Percentiles rank a stretch among this genome's conserved stretches.
Evolutionary conservation across 2,329 filamentous ascomycete species (phyloP).

Genomic region (Beauveria australis): DNA sequence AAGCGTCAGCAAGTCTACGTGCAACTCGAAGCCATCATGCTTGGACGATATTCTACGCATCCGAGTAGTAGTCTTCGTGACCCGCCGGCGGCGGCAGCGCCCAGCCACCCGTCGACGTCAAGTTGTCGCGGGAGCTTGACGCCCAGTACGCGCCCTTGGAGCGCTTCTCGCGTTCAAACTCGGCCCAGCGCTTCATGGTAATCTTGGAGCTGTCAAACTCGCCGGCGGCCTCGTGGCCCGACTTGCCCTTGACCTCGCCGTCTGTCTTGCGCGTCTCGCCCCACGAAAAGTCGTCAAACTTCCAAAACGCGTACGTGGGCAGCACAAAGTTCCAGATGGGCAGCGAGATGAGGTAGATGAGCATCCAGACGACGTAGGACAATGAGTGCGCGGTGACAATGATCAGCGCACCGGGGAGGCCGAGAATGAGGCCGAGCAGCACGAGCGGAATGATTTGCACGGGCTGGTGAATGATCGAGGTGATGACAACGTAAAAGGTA

Average conservation of each 20-base stretch:
- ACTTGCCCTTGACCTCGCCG: slow-evolving; percentile 82
- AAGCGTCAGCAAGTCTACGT: not conserved
- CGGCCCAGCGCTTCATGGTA: slow-evolving; percentile 97
- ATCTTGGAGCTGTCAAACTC: slow-evolving; percentile 99
- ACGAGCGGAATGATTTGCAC: slow-evolving; percentile 86
- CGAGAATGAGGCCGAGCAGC: slow-evolving; percentile 81
- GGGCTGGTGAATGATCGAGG: slow-evolving; percentile 68
- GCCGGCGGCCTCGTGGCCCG: slow-evolving; percentile 77
- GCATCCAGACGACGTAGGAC: slow-evolving; percentile 93
- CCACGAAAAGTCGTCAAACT: slow-evolving; percentile 99
- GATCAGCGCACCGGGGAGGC: slow-evolving; percentile 85
- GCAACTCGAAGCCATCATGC: not conserved
- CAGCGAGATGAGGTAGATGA: slow-evolving; percentile 86
- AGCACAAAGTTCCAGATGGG: slow-evolving; percentile 98
- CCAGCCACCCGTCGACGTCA: slow-evolving; percentile 34
- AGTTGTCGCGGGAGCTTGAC: slow-evolving; percentile 38
- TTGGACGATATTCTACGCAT: slow-evolving; percentile 27
- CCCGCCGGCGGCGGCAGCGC: slow-evolving; percentile 26
- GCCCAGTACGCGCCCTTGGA: slow-evolving; percentile 43
- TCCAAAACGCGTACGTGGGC: slow-evolving; percentile 94
- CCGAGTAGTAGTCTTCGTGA: slow-evolving; percentile 49
- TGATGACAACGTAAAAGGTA: slow-evolving; percentile 91
- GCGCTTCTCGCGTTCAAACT: slow-evolving; percentile 71
- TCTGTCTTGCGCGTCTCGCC: slow-evolving; percentile 94
- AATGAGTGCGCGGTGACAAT: slow-evolving; percentile 87